phyloP scores from a whole-genome alignment of 1,284 basidiomycete genomes.

The Puccinia coronata region DNA sequence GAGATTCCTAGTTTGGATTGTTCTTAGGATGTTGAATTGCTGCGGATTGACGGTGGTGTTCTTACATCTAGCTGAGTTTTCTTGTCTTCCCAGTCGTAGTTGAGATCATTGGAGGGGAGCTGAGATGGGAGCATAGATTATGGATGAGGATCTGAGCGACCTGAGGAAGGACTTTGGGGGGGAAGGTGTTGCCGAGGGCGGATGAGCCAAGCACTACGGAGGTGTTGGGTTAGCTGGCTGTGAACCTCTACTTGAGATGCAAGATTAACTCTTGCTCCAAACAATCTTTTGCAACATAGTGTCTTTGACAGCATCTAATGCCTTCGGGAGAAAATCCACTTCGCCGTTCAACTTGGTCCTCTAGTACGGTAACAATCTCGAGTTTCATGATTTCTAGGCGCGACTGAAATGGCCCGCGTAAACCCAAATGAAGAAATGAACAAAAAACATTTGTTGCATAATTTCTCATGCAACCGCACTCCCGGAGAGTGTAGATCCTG shows the following conservation, averaged over 20 bases:
- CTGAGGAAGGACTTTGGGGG: constrained; percentile 79
- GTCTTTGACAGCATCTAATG: constrained; percentile 67
- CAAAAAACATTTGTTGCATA: too few species aligned
- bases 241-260: constrained; percentile 81
- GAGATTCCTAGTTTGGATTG: too few species aligned
- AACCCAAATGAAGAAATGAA: too few species aligned
- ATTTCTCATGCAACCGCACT: too few species aligned
- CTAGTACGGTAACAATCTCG: too few species aligned
- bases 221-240: constrained; percentile 69
- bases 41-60: too few species aligned
- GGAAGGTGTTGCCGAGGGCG: constrained; percentile 76
- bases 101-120: constrained; percentile 45
- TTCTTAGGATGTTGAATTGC: too few species aligned
- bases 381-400: too few species aligned
- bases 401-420: too few species aligned
- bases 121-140: constrained; percentile 38
- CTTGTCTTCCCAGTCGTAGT: constrained; percentile 37
- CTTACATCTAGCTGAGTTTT: constrained; percentile 49
- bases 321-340: too few species aligned
- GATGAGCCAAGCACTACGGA: constrained; percentile 83
- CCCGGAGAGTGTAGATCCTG: too few species aligned
- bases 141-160: constrained; percentile 59
- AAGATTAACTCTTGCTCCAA: constrained; percentile 86
- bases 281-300: constrained; percentile 66
- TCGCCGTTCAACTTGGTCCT: too few species aligned